A percentile compares a stretch with the other conserved stretches of the same genome.
Conservation (phyloP, 2,329 filamentous ascomycete species). For the Alternaria triticina region DNA sequence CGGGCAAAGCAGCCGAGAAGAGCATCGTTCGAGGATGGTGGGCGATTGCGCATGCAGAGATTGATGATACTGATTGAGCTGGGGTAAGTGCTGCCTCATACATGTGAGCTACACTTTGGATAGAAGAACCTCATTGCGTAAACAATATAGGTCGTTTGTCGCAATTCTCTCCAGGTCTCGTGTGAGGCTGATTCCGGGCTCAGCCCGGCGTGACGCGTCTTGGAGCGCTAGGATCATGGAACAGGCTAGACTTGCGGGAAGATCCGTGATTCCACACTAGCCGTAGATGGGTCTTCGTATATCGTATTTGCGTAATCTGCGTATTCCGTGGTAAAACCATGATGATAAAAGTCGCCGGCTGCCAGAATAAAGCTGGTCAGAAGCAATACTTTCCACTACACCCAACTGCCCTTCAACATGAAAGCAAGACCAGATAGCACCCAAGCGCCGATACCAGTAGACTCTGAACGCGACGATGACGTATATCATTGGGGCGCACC, state of each 20-base stretch:
- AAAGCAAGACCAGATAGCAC: not conserved
- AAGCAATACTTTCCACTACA: not conserved
- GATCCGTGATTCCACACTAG: not conserved
- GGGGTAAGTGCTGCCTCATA: not conserved
- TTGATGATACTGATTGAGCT: not conserved
- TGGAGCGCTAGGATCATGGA: not conserved
- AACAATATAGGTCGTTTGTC: not conserved
- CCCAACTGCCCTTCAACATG: not conserved
- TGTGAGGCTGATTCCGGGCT: not conserved
- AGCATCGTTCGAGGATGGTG: slow-evolving; percentile 5
- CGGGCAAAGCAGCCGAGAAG: not conserved
- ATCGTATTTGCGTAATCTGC: not conserved
- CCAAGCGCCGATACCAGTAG: not conserved
- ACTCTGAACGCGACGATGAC: not conserved
- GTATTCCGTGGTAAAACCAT: not conserved
- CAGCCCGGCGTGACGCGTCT: not conserved
- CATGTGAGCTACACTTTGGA: not conserved
- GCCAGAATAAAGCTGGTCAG: not conserved
- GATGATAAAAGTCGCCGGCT: not conserved
- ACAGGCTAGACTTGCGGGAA: not conserved
- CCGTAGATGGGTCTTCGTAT: not conserved
- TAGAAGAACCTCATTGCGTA: not conserved
- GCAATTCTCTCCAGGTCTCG: not conserved
- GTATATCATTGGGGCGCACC: not conserved
- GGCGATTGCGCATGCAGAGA: slow-evolving; percentile 1